A percentile compares a stretch with the other conserved stretches of the same genome.
phyloP scores from a whole-genome alignment of 768 basidiomycete genomes.

The Pleurotus giganteus region DNA sequence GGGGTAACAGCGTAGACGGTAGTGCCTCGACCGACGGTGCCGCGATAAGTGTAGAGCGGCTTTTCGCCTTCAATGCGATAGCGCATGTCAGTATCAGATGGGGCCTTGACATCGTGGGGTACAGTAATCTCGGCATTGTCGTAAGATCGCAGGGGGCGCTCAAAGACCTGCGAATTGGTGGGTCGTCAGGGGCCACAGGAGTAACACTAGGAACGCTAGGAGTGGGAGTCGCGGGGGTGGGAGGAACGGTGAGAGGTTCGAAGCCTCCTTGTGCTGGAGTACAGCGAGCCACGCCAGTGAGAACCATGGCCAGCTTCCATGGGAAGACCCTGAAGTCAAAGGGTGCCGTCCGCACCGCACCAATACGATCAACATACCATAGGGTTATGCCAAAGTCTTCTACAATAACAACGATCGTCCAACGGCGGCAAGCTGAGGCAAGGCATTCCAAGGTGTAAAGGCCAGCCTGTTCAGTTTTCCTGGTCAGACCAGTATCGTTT shows the following conservation, averaged over 20 bases:
- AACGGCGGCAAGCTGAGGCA: background rate
- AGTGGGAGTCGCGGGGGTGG: too few relatives aligned
- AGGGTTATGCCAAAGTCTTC: background rate
- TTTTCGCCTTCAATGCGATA: background rate
- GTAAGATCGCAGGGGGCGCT: background rate
- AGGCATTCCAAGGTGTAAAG: background rate
- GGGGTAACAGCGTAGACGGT: background rate
- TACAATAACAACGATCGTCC: background rate
- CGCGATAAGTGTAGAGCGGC: conserved; percentile 1
- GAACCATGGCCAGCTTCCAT: background rate
- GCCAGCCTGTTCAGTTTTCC: background rate
- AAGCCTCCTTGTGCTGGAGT: conserved; percentile 4
- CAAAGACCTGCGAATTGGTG: background rate
- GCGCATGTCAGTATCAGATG: background rate
- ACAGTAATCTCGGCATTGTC: background rate
- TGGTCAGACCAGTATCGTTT: too few relatives aligned
- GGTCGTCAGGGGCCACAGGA: background rate
- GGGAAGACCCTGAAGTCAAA: background rate
- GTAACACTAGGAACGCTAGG: too few relatives aligned
- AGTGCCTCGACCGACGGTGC: background rate
- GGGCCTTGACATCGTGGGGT: background rate
- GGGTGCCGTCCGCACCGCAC: background rate
- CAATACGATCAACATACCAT: conserved; percentile 4
- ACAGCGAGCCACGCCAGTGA: background rate
- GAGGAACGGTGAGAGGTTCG: background rate